phyloP scores from a whole-genome alignment of 164 flowering plant species.

The Berberis thunbergii region DNA sequence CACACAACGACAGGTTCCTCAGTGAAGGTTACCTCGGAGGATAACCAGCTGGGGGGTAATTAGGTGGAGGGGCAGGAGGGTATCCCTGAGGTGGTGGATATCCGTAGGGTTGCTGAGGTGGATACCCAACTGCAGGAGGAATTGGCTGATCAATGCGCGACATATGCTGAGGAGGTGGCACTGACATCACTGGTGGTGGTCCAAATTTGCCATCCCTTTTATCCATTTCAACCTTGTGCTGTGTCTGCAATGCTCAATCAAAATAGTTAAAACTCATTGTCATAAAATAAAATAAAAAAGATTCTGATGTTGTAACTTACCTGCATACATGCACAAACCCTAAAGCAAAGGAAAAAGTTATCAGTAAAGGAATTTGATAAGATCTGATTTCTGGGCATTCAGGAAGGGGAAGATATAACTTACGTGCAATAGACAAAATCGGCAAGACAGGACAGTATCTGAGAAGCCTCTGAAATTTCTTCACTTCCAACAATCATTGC shows the following conservation, averaged over 20 bases:
- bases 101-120: constrained; percentile 27
- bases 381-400: too few species aligned
- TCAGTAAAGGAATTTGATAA: not conserved
- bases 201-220: constrained; percentile 53
- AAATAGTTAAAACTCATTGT: not conserved
- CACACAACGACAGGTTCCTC: too few species aligned
- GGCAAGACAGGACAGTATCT: constrained; percentile 34
- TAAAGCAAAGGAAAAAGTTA: constrained; percentile 9
- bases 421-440: constrained; percentile 52
- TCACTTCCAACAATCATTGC: constrained; percentile 43
- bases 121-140: constrained; percentile 40
- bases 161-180: constrained; percentile 58
- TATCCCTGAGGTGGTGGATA: constrained; percentile 35
- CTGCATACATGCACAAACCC: constrained; percentile 69
- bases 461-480: constrained; percentile 38
- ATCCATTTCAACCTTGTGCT: constrained; percentile 64
- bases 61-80: constrained; percentile 11
- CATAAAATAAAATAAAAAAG: not conserved
- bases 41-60: constrained; percentile 25
- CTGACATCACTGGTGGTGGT: constrained; percentile 33
- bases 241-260: constrained; percentile 34
- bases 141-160: constrained; percentile 46
- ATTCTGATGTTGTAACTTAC: not conserved
- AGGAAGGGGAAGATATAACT: constrained; percentile 9
- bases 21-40: constrained; percentile 9